These are phyloP conservation scores for Trifolium repens DNA, from an alignment of 306 rosid genomes.

Conservation along the genomic window DNA sequence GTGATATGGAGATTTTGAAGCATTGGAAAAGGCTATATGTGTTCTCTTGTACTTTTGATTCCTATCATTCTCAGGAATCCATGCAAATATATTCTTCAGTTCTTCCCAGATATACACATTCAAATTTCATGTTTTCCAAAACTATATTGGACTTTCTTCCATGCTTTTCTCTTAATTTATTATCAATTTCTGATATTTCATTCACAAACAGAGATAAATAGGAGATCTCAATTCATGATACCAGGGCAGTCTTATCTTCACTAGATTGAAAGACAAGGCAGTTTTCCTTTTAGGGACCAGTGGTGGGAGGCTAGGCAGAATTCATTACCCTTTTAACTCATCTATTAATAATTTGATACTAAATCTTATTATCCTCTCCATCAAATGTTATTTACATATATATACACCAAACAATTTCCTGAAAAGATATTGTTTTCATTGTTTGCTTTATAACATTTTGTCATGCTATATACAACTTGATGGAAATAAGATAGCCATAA, in stretches of 20 bases:
- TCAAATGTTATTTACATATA: constrained; percentile 9
- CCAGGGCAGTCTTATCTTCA: constrained; percentile 12
- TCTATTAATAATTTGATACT: constrained; percentile 22
- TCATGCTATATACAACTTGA: not conserved
- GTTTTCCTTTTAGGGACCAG: not conserved
- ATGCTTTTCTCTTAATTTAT: constrained; percentile 24
- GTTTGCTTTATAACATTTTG: constrained; percentile 24
- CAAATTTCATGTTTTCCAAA: constrained; percentile 9
- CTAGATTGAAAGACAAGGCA: constrained; percentile 9
- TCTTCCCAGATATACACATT: constrained; percentile 4
- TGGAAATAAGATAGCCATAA: not conserved
- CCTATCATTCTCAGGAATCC: constrained; percentile 7
- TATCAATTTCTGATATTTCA: not conserved
- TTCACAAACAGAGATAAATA: too few relatives aligned
- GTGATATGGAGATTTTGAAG: constrained; percentile 15
- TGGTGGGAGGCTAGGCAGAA: not conserved
- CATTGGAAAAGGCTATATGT: constrained; percentile 1
- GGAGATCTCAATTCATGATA: constrained; percentile 2
- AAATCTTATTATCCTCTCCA: not conserved
- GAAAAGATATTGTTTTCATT: constrained; percentile 23
- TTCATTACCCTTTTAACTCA: not conserved
- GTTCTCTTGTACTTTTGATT: constrained; percentile 14
- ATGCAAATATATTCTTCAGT: constrained; percentile 10
- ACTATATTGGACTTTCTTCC: constrained; percentile 22
- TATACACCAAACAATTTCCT: not conserved